Evolutionary conservation across 2,329 filamentous ascomycete genomes (phyloP).

Genomic region (Drechslerella coelobrocha): DNA sequence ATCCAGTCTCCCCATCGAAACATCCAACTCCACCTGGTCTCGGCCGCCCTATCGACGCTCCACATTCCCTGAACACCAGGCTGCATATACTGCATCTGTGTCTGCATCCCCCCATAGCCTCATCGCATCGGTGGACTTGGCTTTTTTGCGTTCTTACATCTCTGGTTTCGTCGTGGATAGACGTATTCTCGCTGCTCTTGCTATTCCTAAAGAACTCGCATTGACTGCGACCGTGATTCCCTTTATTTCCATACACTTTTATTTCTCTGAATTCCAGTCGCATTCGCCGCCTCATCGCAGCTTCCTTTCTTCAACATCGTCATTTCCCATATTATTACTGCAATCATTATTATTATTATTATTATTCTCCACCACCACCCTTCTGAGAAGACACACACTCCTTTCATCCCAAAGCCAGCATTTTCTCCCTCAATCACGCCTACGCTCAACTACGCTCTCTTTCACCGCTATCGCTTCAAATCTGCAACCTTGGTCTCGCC

Average conservation of each 20-base stretch:
- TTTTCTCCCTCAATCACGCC: background rate
- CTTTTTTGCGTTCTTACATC: background rate
- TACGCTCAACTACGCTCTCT: background rate
- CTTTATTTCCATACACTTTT: background rate
- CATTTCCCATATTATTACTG: background rate
- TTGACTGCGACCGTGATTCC: slow-evolving; percentile 4
- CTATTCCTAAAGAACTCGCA: background rate
- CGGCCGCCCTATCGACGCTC: background rate
- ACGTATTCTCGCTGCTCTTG: background rate
- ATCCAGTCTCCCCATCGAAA: background rate
- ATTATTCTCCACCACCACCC: background rate
- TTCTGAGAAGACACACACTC: background rate
- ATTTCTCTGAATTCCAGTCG: background rate
- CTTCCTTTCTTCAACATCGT: slow-evolving; percentile 6
- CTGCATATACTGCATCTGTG: background rate
- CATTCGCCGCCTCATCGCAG: slow-evolving; percentile 4
- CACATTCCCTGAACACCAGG: too few relatives aligned
- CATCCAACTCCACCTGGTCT: background rate
- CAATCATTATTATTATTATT: slow-evolving; percentile 1
- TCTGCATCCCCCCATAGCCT: background rate
- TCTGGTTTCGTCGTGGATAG: background rate
- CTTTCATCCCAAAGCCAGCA: too few relatives aligned
- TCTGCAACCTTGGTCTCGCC: background rate
- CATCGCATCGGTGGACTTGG: background rate
- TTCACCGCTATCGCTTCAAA: background rate